Conservation (phyloP, 805 yeast genomes). For the Candida oleophila region DNA sequence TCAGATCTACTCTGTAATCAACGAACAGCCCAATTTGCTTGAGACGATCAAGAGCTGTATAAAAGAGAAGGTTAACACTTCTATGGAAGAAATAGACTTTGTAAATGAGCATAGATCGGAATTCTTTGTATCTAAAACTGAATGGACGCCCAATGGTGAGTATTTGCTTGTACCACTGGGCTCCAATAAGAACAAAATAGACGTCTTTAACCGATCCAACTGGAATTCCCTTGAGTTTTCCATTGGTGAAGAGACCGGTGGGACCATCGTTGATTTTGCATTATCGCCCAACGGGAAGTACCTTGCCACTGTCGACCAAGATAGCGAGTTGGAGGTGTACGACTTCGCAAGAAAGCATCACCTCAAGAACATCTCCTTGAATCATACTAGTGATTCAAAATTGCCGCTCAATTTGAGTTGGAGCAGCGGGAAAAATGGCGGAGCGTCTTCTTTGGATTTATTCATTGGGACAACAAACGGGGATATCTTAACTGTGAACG, state of each 20-base stretch:
- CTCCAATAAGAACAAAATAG: slow-evolving; percentile 32
- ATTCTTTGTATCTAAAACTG: slow-evolving; percentile 51
- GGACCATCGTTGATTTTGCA: slow-evolving; percentile 47
- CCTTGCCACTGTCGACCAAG: slow-evolving; percentile 45
- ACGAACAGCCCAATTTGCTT: slow-evolving; percentile 53
- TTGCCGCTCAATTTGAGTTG: slow-evolving; percentile 28
- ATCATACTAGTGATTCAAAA: slow-evolving; percentile 11
- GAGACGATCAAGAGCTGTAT: slow-evolving; percentile 43
- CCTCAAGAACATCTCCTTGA: slow-evolving; percentile 15
- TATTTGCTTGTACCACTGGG: slow-evolving; percentile 64
- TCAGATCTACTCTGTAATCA: slow-evolving; percentile 52
- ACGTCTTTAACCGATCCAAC: slow-evolving; percentile 41
- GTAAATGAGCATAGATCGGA: slow-evolving; percentile 43
- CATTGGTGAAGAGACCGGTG: slow-evolving; percentile 13
- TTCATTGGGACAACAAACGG: slow-evolving; percentile 47
- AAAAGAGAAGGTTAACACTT: slow-evolving; percentile 33
- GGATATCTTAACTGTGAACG: slow-evolving; percentile 26
- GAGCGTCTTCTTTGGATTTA: slow-evolving; percentile 15
- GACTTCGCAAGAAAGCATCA: slow-evolving; percentile 38
- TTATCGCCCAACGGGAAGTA: slow-evolving; percentile 65
- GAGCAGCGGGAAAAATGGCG: slow-evolving; percentile 12
- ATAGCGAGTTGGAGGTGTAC: slow-evolving; percentile 41
- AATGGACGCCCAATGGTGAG: slow-evolving; percentile 73
- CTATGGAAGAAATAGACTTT: slow-evolving; percentile 35
- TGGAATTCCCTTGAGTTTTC: slow-evolving; percentile 6